phyloP scores from a whole-genome alignment of 148 eudicot species.

The Spergularia marina region DNA sequence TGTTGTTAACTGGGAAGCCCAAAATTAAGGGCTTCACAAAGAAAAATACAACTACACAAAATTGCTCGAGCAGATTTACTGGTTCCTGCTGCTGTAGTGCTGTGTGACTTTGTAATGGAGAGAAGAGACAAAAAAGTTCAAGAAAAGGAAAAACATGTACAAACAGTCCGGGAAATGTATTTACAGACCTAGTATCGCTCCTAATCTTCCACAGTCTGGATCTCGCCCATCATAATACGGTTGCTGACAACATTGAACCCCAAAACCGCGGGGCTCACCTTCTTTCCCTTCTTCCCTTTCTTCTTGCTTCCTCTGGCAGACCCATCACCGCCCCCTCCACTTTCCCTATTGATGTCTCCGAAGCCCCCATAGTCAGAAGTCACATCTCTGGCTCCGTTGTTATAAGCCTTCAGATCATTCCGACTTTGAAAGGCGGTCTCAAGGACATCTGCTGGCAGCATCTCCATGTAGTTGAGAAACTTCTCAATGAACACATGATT shows the following conservation, averaged over 20 bases:
- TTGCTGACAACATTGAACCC: conserved; percentile 97
- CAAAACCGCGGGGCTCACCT: conserved; percentile 68
- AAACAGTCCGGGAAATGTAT: conserved; percentile 39
- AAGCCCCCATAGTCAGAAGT: conserved; percentile 38
- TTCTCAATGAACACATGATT: conserved; percentile 83
- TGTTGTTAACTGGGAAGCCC: conserved; percentile 18
- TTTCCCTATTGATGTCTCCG: conserved; percentile 30
- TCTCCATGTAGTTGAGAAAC: conserved; percentile 84
- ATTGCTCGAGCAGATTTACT: conserved; percentile 22
- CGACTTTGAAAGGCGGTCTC: conserved; percentile 75
- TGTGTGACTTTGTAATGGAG: conserved; percentile 22
- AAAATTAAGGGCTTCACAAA: conserved; percentile 14
- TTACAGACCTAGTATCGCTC: conserved; percentile 33
- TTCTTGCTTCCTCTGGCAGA: conserved; percentile 78
- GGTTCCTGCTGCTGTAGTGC: conserved; percentile 9
- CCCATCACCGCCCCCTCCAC: conserved; percentile 35
- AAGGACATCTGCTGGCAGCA: conserved; percentile 72
- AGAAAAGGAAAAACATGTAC: conserved; percentile 35
- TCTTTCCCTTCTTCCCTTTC: conserved; percentile 95
- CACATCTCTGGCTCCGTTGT: conserved; percentile 44
- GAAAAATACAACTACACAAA: conserved; percentile 22
- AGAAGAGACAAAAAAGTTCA: conserved; percentile 5
- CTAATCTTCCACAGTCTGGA: conserved; percentile 80
- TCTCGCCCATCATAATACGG: conserved; percentile 99
- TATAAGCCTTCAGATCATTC: conserved; percentile 48